phyloP scores from a whole-genome alignment of 768 basidiomycete species.

The Russula brevipes region DNA sequence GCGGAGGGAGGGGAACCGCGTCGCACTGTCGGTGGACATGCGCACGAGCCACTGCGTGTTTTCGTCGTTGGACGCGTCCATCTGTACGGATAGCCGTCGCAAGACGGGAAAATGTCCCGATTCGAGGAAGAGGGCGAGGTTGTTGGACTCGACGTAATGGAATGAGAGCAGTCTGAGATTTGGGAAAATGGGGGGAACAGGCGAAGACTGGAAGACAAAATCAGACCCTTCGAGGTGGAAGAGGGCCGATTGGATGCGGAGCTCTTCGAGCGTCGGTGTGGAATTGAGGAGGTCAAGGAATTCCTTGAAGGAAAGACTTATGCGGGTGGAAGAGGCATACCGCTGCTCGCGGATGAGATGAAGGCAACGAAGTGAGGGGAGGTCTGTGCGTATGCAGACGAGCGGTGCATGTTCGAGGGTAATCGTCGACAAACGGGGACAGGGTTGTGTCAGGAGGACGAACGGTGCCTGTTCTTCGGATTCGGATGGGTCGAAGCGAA shows the following conservation, averaged over 20 bases:
- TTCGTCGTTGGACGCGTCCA: constrained; percentile 29
- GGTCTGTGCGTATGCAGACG: constrained; percentile 27
- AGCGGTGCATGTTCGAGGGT: constrained; percentile 32
- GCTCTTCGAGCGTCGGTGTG: constrained; percentile 27
- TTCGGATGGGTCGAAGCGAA: constrained; percentile 30
- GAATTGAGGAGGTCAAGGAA: constrained; percentile 24
- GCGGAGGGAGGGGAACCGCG: constrained; percentile 28
- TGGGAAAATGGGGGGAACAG: constrained; percentile 23
- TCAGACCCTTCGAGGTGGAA: constrained; percentile 29
- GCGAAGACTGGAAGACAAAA: constrained; percentile 27
- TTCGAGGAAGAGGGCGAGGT: constrained; percentile 32
- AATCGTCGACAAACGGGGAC: constrained; percentile 28
- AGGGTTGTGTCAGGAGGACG: constrained; percentile 27
- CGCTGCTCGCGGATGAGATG: constrained; percentile 30
- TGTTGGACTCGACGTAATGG: constrained; percentile 29
- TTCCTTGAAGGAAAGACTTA: constrained; percentile 29
- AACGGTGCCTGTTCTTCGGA: constrained; percentile 28
- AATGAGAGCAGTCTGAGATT: constrained; percentile 27
- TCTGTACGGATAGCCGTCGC: constrained; percentile 28
- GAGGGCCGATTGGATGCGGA: constrained; percentile 28
- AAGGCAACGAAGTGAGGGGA: constrained; percentile 28
- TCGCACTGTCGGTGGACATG: constrained; percentile 24
- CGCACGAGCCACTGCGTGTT: constrained; percentile 31
- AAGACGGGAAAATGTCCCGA: constrained; percentile 28
- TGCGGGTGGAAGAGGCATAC: constrained; percentile 26